These are phyloP conservation scores for Trichothecium sympodiale DNA, from an alignment of 2,329 filamentous ascomycete genomes.

Conservation along the genomic window DNA sequence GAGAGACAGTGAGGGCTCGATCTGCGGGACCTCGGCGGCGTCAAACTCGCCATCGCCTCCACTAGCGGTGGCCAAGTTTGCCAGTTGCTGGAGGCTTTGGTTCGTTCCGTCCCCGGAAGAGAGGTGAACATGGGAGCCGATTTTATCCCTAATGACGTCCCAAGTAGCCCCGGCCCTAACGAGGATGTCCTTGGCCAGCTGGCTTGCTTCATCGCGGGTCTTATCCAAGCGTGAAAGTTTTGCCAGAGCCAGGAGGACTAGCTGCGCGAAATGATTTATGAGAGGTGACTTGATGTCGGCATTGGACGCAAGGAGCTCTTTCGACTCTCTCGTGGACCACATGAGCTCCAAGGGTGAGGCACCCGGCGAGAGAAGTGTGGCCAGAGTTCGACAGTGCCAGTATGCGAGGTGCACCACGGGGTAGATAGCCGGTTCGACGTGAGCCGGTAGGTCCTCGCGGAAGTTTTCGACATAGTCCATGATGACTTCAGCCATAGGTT, in stretches of 20 bases:
- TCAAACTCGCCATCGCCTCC: slow-evolving; percentile 15
- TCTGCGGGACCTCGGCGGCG: slow-evolving; percentile 13
- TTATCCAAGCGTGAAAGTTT: slow-evolving; percentile 44
- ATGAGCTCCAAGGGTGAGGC: slow-evolving; percentile 46
- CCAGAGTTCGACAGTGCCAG: slow-evolving; percentile 57
- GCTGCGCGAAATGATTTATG: slow-evolving; percentile 53
- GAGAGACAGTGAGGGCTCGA: slow-evolving; percentile 20
- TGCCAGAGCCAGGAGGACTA: slow-evolving; percentile 49
- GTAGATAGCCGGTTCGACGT: slow-evolving; percentile 38
- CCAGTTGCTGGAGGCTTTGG: slow-evolving; percentile 47
- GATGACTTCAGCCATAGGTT: slow-evolving; percentile 20
- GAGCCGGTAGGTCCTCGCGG: slow-evolving; percentile 49
- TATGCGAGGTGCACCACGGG: slow-evolving; percentile 56
- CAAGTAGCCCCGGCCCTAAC: slow-evolving; percentile 43
- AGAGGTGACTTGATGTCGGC: slow-evolving; percentile 48
- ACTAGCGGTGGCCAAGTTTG: slow-evolving; percentile 40
- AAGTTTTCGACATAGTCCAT: slow-evolving; percentile 44
- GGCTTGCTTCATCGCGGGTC: slow-evolving; percentile 45
- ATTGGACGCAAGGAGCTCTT: slow-evolving; percentile 44
- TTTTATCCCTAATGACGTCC: slow-evolving; percentile 42
- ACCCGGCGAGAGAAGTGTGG: slow-evolving; percentile 47
- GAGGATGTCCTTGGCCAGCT: slow-evolving; percentile 43
- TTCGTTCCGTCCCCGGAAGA: slow-evolving; percentile 23
- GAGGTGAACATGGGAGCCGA: slow-evolving; percentile 21
- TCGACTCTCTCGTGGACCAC: slow-evolving; percentile 47